phyloP scores from a whole-genome alignment of 2,329 filamentous ascomycete genomes.

The Periconia macrospinosa region DNA sequence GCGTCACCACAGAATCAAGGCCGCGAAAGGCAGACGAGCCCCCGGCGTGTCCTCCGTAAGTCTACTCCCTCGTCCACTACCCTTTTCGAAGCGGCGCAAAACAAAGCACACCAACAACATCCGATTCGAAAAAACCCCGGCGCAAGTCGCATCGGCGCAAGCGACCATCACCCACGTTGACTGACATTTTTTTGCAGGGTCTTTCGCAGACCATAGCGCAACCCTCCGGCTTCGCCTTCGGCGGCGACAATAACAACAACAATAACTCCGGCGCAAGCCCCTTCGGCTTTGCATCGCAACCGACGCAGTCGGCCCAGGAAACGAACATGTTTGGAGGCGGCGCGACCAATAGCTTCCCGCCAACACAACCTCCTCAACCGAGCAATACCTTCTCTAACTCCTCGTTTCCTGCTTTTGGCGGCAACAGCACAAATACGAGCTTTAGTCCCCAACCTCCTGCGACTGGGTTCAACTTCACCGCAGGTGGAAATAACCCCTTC shows the following conservation, averaged over 20 bases:
- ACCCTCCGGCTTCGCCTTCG: constrained; percentile 24
- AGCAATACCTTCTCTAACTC: constrained; percentile 30
- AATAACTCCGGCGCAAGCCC: constrained; percentile 9
- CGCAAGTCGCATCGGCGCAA: constrained; percentile 7
- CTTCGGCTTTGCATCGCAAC: constrained; percentile 6
- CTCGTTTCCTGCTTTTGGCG: constrained; percentile 37
- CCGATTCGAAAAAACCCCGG: not conserved
- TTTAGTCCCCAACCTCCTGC: constrained; percentile 31
- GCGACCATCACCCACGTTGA: constrained; percentile 4
- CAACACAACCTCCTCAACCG: constrained; percentile 24
- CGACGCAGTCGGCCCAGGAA: constrained; percentile 1
- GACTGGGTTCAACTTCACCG: constrained; percentile 31
- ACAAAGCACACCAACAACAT: not conserved
- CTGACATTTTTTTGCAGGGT: constrained; percentile 24
- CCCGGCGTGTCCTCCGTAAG: constrained; percentile 29
- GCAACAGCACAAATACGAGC: constrained; percentile 9
- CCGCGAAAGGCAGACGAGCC: constrained; percentile 14
- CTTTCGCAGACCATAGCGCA: constrained; percentile 2
- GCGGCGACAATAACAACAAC: constrained; percentile 17
- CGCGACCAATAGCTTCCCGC: constrained; percentile 36
- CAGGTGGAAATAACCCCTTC: constrained; percentile 23
- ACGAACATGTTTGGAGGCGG: constrained; percentile 9
- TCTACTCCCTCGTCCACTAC: constrained; percentile 9
- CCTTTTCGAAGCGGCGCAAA: not conserved
- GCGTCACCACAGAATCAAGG: constrained; percentile 4